Evolutionary conservation across 176 grass and related monocot species (phyloP).

Genomic region (Musa troglodytarum): DNA sequence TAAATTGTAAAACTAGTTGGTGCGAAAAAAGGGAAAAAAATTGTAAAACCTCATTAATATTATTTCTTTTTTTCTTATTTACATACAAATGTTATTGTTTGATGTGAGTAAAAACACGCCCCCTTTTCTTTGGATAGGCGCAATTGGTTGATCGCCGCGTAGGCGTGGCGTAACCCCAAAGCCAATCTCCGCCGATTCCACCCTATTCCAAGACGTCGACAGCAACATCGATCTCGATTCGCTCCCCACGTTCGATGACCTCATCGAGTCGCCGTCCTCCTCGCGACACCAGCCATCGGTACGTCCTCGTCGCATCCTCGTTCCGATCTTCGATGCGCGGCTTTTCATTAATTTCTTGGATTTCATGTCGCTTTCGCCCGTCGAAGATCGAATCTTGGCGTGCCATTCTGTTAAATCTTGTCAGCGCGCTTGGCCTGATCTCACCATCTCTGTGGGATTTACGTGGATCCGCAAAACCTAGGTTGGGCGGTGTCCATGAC

Average conservation of each 20-base stretch:
- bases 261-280: background rate
- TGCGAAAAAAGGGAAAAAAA: too few species aligned
- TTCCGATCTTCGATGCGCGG: background rate
- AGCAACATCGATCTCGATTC: background rate
- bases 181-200: background rate
- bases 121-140: too few species aligned
- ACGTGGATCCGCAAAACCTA: conserved; percentile 8
- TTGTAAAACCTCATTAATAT: too few species aligned
- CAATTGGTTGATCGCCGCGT: too few species aligned
- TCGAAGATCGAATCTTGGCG: background rate
- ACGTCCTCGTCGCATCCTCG: background rate
- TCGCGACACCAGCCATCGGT: background rate
- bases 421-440: background rate
- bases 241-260: background rate
- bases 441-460: conserved; percentile 7
- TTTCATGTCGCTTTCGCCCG: background rate
- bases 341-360: background rate
- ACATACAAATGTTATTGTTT: too few species aligned
- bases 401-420: conserved; percentile 4
- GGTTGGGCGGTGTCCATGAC: background rate
- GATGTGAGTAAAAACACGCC: too few species aligned
- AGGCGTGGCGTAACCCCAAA: too few species aligned
- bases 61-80: too few species aligned
- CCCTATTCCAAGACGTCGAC: background rate
- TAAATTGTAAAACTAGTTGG: too few species aligned